These are phyloP conservation scores for Anaeromyces robustus DNA, from an alignment of 192 early-diverging fungal genomes.

Conservation along the genomic window DNA sequence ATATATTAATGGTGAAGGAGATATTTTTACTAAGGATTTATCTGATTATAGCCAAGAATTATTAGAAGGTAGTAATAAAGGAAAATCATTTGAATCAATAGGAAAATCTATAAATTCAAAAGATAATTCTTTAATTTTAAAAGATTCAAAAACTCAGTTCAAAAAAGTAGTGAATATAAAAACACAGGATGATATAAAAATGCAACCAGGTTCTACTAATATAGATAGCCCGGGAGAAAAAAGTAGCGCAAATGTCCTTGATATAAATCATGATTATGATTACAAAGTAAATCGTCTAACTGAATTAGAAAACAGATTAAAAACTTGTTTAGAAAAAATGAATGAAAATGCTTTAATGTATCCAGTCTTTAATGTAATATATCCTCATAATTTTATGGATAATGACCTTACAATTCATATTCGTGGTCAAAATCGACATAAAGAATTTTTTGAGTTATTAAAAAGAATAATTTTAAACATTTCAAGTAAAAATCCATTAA, in stretches of 20 bases:
- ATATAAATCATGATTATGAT: neutral
- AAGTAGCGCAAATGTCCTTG: neutral
- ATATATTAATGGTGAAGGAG: neutral
- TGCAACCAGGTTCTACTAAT: neutral
- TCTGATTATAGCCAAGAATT: too few species aligned
- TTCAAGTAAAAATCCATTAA: conserved; percentile 12
- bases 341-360: neutral
- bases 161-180: neutral
- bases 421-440: conserved; percentile 11
- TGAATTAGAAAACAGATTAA: neutral
- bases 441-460: conserved; percentile 21
- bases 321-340: neutral
- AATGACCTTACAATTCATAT: conserved; percentile 1
- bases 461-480: conserved; percentile 13
- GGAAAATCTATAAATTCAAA: neutral
- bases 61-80: neutral
- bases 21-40: neutral
- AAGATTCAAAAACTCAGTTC: neutral
- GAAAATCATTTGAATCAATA: neutral
- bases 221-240: neutral
- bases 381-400: neutral
- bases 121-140: neutral
- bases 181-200: neutral
- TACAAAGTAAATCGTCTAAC: neutral
- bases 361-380: neutral